phyloP scores from a whole-genome alignment of 768 basidiomycete species.

The Chalciporus pseudorubinellus region DNA sequence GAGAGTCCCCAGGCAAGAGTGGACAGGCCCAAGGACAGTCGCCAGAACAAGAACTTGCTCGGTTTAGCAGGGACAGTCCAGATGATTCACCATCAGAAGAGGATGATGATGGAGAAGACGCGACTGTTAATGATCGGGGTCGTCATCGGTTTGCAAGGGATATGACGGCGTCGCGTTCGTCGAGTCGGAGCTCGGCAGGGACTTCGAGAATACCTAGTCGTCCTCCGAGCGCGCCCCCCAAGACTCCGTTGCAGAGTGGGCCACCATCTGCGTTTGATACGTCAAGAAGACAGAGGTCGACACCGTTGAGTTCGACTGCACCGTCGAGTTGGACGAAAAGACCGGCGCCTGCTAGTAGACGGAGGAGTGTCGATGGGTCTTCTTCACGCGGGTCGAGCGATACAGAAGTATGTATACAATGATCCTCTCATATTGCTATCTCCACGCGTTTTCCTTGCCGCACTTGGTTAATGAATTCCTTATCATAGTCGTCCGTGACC shows the following conservation, averaged over 20 bases:
- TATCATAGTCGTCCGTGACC: slow-evolving; percentile 32
- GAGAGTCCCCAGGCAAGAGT: slow-evolving; percentile 25
- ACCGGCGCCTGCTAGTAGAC: slow-evolving; percentile 61
- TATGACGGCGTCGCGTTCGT: slow-evolving; percentile 46
- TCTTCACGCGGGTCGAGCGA: slow-evolving; percentile 54
- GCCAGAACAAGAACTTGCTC: slow-evolving; percentile 16
- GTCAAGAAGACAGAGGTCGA: slow-evolving; percentile 65
- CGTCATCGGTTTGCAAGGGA: slow-evolving; percentile 28
- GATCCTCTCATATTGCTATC: background rate
- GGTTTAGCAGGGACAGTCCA: slow-evolving; percentile 29
- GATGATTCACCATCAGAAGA: slow-evolving; percentile 35
- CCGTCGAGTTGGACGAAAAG: slow-evolving; percentile 79
- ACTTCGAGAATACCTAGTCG: slow-evolving; percentile 45
- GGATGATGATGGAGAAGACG: slow-evolving; percentile 35
- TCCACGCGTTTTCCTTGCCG: background rate
- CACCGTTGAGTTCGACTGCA: slow-evolving; percentile 54
- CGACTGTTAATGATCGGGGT: slow-evolving; percentile 40
- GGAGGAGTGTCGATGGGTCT: slow-evolving; percentile 69
- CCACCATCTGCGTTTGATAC: slow-evolving; percentile 63
- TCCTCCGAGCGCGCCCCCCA: slow-evolving; percentile 58
- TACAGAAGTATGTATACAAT: slow-evolving; percentile 55
- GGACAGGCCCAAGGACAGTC: background rate
- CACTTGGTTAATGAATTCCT: slow-evolving; percentile 8
- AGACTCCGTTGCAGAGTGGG: slow-evolving; percentile 42
- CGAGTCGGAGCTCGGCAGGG: slow-evolving; percentile 53